A percentile compares a stretch with the other conserved stretches of the same genome.
Evolutionary conservation across 176 grass and related monocot species (phyloP).

Genomic region (Coix lacrymajobi): DNA sequence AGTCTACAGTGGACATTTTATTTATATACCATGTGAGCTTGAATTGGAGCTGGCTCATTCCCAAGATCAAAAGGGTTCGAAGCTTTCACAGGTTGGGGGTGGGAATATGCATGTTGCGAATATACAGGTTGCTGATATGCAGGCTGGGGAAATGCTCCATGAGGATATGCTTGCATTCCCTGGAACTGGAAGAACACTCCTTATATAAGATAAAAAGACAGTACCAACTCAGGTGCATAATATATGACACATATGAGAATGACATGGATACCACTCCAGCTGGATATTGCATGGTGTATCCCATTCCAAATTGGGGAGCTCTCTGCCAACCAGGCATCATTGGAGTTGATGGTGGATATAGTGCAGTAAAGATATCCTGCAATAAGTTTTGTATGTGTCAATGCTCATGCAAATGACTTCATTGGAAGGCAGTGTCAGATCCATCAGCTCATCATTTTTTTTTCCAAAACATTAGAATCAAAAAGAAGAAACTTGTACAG

Average conservation of each 20-base stretch:
- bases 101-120: conserved; percentile 42
- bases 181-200: conserved; percentile 37
- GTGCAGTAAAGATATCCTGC: conserved; percentile 84
- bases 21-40: conserved; percentile 42
- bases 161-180: conserved; percentile 67
- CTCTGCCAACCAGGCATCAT: conserved; percentile 64
- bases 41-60: conserved; percentile 52
- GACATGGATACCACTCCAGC: conserved; percentile 52
- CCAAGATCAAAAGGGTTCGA: conserved; percentile 89
- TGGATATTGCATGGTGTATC: conserved; percentile 79
- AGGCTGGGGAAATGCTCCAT: conserved; percentile 36
- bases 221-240: neutral
- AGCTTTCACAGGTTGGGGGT: conserved; percentile 51
- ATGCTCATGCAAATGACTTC: conserved; percentile 10
- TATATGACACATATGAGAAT: conserved; percentile 11
- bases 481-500: neutral
- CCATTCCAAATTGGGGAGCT: conserved; percentile 72
- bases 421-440: neutral
- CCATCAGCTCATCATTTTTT: neutral
- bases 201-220: conserved; percentile 25
- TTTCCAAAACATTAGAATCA: neutral
- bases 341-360: conserved; percentile 61
- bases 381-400: conserved; percentile 23
- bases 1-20: conserved; percentile 13
- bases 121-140: conserved; percentile 34